phyloP scores from a whole-genome alignment of 768 basidiomycete genomes.

The Plicaturopsis crispa region DNA sequence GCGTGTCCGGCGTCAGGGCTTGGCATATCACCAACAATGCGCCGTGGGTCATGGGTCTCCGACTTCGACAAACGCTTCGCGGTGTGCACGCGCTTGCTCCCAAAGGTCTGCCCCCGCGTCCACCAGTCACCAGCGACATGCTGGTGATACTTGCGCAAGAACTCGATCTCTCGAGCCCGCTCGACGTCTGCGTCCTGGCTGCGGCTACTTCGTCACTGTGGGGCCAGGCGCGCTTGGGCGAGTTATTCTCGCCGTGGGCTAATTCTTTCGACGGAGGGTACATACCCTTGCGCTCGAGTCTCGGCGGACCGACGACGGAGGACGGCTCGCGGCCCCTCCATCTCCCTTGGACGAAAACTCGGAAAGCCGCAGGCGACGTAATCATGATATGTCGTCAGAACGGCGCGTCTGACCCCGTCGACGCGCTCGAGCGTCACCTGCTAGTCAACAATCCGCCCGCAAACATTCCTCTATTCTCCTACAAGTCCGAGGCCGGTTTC shows the following conservation, averaged over 20 bases:
- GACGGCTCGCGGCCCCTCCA: slow-evolving; percentile 11
- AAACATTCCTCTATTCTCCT: slow-evolving; percentile 11
- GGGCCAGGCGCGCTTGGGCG: slow-evolving; percentile 24
- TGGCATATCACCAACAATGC: slow-evolving; percentile 25
- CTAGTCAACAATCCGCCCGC: slow-evolving; percentile 5
- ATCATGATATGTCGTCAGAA: slow-evolving; percentile 12
- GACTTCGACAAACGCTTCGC: slow-evolving; percentile 16
- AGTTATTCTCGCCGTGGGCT: slow-evolving; percentile 14
- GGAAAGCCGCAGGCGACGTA: slow-evolving; percentile 9
- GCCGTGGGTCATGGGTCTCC: slow-evolving; percentile 12
- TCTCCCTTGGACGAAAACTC: slow-evolving; percentile 20
- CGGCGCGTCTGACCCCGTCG: slow-evolving; percentile 12
- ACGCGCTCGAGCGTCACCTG: slow-evolving; percentile 8
- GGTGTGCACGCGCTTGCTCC: slow-evolving; percentile 19
- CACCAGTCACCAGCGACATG: slow-evolving; percentile 16
- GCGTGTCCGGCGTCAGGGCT: slow-evolving; percentile 19
- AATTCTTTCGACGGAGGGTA: slow-evolving; percentile 1
- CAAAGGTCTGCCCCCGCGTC: slow-evolving; percentile 5
- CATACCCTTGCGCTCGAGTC: slow-evolving; percentile 4
- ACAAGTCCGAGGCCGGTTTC: slow-evolving; percentile 1
- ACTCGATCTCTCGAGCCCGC: slow-evolving; percentile 10
- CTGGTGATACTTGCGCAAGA: slow-evolving; percentile 7
- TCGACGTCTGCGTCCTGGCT: slow-evolving; percentile 17
- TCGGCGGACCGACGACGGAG: not conserved
- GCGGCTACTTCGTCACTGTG: slow-evolving; percentile 22